Evolutionary conservation across 1,139 yeast genomes (phyloP).

Genomic region (Pichia sp.): DNA sequence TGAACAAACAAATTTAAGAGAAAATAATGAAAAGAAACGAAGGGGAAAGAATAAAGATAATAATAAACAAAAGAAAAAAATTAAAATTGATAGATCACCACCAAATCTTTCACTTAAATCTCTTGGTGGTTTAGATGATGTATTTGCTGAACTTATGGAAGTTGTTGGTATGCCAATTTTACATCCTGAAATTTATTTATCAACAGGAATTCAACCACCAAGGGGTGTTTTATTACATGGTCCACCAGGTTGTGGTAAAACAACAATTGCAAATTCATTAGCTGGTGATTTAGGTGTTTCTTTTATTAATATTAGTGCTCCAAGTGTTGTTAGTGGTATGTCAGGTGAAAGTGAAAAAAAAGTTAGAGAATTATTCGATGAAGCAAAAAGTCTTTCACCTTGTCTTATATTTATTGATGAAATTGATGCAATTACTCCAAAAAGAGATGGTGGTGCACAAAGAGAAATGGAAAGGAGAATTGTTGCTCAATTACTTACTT

Average conservation of each 20-base stretch:
- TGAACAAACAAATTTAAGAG: neutral
- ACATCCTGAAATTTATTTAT: slow-evolving; percentile 83
- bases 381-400: slow-evolving; percentile 86
- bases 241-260: slow-evolving; percentile 99
- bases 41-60: slow-evolving; percentile 30
- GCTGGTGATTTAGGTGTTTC: slow-evolving; percentile 96
- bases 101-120: slow-evolving; percentile 64
- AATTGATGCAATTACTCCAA: slow-evolving; percentile 97
- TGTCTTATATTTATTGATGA: slow-evolving; percentile 91
- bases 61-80: slow-evolving; percentile 34
- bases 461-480: slow-evolving; percentile 97
- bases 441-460: slow-evolving; percentile 96
- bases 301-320: slow-evolving; percentile 86
- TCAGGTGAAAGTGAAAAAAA: slow-evolving; percentile 98
- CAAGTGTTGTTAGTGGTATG: slow-evolving; percentile 98
- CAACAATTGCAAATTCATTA: slow-evolving; percentile 90
- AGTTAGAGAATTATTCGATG: slow-evolving; percentile 86
- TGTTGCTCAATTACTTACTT: slow-evolving; percentile 88
- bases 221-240: slow-evolving; percentile 92
- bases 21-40: slow-evolving; percentile 26
- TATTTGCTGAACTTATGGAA: slow-evolving; percentile 81
- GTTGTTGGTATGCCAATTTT: slow-evolving; percentile 83
- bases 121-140: slow-evolving; percentile 84
- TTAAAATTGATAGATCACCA: slow-evolving; percentile 55
- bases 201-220: slow-evolving; percentile 96